Evolutionary conservation across 2,329 filamentous ascomycete species (phyloP).

Genomic region (Eurotiales sp.): DNA sequence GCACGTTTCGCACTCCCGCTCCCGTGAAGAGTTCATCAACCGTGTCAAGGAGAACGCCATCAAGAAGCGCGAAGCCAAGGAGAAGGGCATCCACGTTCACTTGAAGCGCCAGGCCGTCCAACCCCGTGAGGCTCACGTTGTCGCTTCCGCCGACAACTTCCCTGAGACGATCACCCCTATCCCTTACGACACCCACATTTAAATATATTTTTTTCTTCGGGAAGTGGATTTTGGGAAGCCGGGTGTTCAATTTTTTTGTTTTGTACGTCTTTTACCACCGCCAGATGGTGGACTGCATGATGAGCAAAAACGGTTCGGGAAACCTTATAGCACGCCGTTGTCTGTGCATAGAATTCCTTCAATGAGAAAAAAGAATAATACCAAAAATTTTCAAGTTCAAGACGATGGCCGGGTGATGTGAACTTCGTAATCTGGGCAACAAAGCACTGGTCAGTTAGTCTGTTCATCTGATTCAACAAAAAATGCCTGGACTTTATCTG

Average conservation of each 20-base stretch:
- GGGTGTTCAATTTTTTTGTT: slow-evolving; percentile 30
- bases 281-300: slow-evolving; percentile 36
- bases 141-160: slow-evolving; percentile 75
- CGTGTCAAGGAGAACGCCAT: slow-evolving; percentile 95
- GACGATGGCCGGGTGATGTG: too few species aligned
- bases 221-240: slow-evolving; percentile 35
- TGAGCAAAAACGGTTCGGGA: slow-evolving; percentile 35
- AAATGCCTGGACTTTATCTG: too few species aligned
- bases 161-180: slow-evolving; percentile 90
- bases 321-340: slow-evolving; percentile 33
- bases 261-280: slow-evolving; percentile 26
- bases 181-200: slow-evolving; percentile 98
- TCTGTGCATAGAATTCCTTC: slow-evolving; percentile 42
- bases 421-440: too few species aligned
- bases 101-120: slow-evolving; percentile 84
- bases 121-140: slow-evolving; percentile 75
- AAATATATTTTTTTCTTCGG: slow-evolving; percentile 42
- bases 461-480: too few species aligned
- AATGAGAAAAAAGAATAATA: slow-evolving; percentile 38
- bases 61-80: slow-evolving; percentile 90
- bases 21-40: slow-evolving; percentile 92
- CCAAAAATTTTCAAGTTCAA: slow-evolving; percentile 26
- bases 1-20: slow-evolving; percentile 92
- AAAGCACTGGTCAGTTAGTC: too few species aligned
- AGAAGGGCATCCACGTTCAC: slow-evolving; percentile 78